Evolutionary conservation across 1,139 yeast species (phyloP).

Genomic region (Pichia inconspicua): DNA sequence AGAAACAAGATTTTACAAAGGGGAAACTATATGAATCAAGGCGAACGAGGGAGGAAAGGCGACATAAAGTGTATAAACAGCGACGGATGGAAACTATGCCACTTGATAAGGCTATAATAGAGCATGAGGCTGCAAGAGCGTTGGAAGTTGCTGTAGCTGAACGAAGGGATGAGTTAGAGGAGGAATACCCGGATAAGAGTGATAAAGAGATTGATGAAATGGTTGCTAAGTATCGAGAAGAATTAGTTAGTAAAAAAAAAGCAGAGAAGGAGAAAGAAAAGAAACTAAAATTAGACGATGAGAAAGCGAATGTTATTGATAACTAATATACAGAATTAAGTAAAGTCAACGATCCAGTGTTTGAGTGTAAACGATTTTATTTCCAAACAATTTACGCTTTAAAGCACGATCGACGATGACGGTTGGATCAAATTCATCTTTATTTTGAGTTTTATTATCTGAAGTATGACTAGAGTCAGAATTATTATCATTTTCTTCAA

Average conservation of each 20-base stretch:
- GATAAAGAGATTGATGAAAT: slow-evolving; percentile 19
- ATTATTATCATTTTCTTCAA: background rate
- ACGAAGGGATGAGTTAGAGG: slow-evolving; percentile 49
- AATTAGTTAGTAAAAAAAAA: background rate
- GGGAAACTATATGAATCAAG: slow-evolving; percentile 33
- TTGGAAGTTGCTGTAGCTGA: slow-evolving; percentile 52
- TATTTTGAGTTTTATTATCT: background rate
- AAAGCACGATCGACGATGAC: slow-evolving; percentile 8
- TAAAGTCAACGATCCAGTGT: slow-evolving; percentile 1
- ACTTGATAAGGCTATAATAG: slow-evolving; percentile 32
- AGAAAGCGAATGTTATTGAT: too few relatives aligned
- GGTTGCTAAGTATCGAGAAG: slow-evolving; percentile 14
- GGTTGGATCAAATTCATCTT: background rate
- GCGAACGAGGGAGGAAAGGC: slow-evolving; percentile 20
- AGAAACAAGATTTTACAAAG: slow-evolving; percentile 22
- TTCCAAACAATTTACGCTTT: slow-evolving; percentile 14
- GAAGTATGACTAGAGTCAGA: background rate
- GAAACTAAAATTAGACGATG: too few relatives aligned
- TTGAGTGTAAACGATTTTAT: slow-evolving; percentile 15
- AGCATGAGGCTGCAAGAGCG: slow-evolving; percentile 41
- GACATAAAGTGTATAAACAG: slow-evolving; percentile 20
- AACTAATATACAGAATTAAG: background rate
- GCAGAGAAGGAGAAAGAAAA: background rate
- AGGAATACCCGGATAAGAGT: slow-evolving; percentile 23
- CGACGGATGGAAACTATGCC: slow-evolving; percentile 19